A percentile compares a stretch with the other conserved stretches of the same genome.
phyloP scores from a whole-genome alignment of 495 filamentous ascomycete species.

The Penicillium arizonense region DNA sequence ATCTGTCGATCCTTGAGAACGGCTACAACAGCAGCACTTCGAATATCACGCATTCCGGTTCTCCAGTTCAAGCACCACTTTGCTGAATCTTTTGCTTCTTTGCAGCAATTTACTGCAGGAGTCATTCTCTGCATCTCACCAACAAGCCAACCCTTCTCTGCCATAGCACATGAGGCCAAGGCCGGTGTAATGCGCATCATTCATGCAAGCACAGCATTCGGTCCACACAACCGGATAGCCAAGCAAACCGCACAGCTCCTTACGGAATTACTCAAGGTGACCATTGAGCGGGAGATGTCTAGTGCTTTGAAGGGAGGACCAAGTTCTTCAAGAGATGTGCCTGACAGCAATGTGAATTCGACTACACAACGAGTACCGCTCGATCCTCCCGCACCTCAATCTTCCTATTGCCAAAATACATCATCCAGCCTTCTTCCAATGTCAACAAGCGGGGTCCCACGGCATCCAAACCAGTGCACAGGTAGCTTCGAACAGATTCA shows the following conservation, averaged over 20 bases:
- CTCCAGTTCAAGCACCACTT: constrained; percentile 19
- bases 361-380: background rate
- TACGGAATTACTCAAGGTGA: constrained; percentile 17
- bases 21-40: constrained; percentile 19
- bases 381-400: background rate
- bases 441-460: background rate
- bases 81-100: constrained; percentile 14
- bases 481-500: background rate
- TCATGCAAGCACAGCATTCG: constrained; percentile 11
- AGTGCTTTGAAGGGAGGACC: constrained; percentile 5
- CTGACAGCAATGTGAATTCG: background rate
- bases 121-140: constrained; percentile 23
- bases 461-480: background rate
- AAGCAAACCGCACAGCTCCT: constrained; percentile 21
- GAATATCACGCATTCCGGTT: constrained; percentile 18
- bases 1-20: constrained; percentile 11
- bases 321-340: too few relatives aligned
- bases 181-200: constrained; percentile 19
- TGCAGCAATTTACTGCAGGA: constrained; percentile 21
- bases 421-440: background rate
- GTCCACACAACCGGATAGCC: constrained; percentile 16
- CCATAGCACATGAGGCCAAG: constrained; percentile 18
- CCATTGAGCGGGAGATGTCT: constrained; percentile 17
- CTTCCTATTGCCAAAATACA: background rate
- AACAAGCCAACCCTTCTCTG: constrained; percentile 15